Base-by-base conservation (phyloP, 2,329 filamentous ascomycete species). In the Aspergillus brasiliensis region DNA sequence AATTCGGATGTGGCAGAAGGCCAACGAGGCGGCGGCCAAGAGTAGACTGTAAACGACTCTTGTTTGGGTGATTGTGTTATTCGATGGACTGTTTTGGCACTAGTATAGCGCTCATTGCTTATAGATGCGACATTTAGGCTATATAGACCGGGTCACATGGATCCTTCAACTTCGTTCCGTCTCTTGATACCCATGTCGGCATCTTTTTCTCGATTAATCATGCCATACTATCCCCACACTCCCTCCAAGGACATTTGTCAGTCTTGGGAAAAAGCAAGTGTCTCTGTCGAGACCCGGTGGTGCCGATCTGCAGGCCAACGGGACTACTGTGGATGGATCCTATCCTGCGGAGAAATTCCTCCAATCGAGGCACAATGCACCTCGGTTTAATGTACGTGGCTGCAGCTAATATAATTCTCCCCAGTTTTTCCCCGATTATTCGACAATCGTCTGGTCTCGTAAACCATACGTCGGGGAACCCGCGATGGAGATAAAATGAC, bases 1-100 rank as follows among this genome's bases (percentile, higher is more conserved):
- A 51, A 87, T 84, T 71, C 74, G 75, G 7, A 85, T 86, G 84
- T 88, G 86, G 86, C 75, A 73, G 67, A 76, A 79, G 52, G 69
- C 80, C 21, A 88, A 87, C 66, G 75, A 72, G 49, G 58, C 57
- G 4, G 69, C 58, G 5, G 15, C 13, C 8, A 55, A 57, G 44
- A 61, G 56, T 31, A 57, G 60, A 15, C 40, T 66, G 6, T 67
- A 63, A 11, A 15, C 5, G 10, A 34, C 5, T 11, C 11, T 15
- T 2, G 11, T 34, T 34, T 5, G 4, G 11, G 11, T n/a, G n/a
- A 34, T 34, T 34, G 4, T 31, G 3, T 31, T 31, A 4, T 31
- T 11, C 2, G n/a, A 5, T 10, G 10, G 28, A 31, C 10, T 31
- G 11, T 31, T 31, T 34, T 47, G 15, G 17, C 27, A 23, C 19